These are phyloP conservation scores for Aspergillus panamensis DNA, from an alignment of 495 filamentous ascomycete genomes.

Conservation along the genomic window DNA sequence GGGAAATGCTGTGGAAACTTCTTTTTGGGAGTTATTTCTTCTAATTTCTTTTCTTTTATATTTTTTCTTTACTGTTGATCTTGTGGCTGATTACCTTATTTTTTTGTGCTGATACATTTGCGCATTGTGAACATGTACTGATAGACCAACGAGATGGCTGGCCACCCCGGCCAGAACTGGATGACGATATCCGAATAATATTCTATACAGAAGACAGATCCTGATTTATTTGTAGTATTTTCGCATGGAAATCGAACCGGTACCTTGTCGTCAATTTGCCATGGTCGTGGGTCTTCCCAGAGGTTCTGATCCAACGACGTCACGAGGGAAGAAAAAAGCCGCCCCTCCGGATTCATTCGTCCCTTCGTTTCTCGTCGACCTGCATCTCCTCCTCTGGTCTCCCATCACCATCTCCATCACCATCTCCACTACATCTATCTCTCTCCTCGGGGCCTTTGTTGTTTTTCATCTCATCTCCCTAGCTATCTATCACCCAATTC, in stretches of 20 bases:
- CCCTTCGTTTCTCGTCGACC: not conserved
- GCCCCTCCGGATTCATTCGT: constrained; percentile 3
- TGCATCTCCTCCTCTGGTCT: not conserved
- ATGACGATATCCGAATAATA: constrained; percentile 12
- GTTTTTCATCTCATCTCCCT: constrained; percentile 19
- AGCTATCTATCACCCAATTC: constrained; percentile 7
- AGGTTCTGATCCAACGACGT: constrained; percentile 39
- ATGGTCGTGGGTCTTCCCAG: constrained; percentile 9
- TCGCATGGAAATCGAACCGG: too few species aligned
- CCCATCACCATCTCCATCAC: not conserved
- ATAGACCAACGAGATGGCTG: constrained; percentile 15
- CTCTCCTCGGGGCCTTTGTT: constrained; percentile 21
- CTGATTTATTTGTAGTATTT: not conserved
- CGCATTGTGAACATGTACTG: constrained; percentile 32
- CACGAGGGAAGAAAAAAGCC: constrained; percentile 30
- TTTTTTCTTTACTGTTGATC: constrained; percentile 19
- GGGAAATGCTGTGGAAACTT: constrained; percentile 23
- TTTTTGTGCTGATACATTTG: constrained; percentile 15
- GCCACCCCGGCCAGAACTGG: constrained; percentile 11
- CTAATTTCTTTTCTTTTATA: constrained; percentile 1
- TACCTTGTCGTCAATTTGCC: constrained; percentile 1
- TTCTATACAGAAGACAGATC: constrained; percentile 7
- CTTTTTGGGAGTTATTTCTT: constrained; percentile 19
- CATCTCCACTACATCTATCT: not conserved
- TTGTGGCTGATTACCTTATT: constrained; percentile 24